Percentiles rank a stretch among this genome's conserved stretches.
Conservation (phyloP, 2,329 filamentous ascomycete species). For the Aspergillus sp. region DNA sequence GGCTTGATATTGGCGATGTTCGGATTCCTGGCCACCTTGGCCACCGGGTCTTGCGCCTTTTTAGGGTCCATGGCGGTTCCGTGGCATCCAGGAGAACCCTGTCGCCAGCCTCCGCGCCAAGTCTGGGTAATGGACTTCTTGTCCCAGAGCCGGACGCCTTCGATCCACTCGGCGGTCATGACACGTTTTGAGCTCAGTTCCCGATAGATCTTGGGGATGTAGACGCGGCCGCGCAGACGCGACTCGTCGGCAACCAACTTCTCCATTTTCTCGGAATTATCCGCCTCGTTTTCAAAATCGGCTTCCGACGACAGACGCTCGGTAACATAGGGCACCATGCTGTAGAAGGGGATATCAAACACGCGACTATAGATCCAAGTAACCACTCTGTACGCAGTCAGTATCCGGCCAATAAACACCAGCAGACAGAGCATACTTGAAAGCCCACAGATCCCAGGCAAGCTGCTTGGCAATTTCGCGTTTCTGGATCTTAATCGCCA, state of each 20-base stretch:
- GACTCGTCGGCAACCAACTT: conserved; percentile 65
- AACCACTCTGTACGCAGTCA: conserved; percentile 51
- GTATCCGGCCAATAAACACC: not conserved
- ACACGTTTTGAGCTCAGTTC: conserved; percentile 76
- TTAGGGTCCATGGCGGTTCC: conserved; percentile 53
- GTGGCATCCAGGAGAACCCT: conserved; percentile 68
- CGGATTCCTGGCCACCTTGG: conserved; percentile 26
- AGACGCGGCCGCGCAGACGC: conserved; percentile 67
- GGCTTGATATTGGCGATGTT: conserved; percentile 60
- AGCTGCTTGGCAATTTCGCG: conserved; percentile 85
- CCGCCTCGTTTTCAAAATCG: conserved; percentile 85
- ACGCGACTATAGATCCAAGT: conserved; percentile 72
- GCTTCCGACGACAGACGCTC: conserved; percentile 90
- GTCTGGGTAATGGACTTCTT: conserved; percentile 66
- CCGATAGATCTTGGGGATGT: conserved; percentile 75
- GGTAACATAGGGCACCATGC: conserved; percentile 81
- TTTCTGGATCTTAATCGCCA: conserved; percentile 96
- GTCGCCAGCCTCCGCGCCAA: conserved; percentile 69
- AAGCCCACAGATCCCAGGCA: conserved; percentile 90
- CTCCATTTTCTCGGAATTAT: conserved; percentile 79
- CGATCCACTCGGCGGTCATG: conserved; percentile 95
- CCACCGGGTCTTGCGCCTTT: conserved; percentile 39
- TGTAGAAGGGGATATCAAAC: conserved; percentile 91
- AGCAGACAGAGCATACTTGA: conserved; percentile 51
- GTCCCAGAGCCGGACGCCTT: conserved; percentile 87